Evolutionary conservation across 2,329 filamentous ascomycete genomes (phyloP).

Genomic region (Diplodia corticola): DNA sequence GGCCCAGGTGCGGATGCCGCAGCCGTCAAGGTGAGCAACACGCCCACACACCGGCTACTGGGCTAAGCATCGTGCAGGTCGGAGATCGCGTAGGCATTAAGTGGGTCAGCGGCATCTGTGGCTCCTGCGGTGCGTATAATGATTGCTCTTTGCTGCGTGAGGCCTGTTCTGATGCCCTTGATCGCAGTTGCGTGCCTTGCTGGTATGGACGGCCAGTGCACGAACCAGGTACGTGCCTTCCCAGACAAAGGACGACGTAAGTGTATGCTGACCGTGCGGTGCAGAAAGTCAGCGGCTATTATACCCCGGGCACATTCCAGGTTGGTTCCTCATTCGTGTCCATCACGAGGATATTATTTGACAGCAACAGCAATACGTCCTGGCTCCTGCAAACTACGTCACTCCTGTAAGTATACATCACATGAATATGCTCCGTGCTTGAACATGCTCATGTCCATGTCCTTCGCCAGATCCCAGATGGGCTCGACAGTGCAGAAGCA

Average conservation of each 20-base stretch:
- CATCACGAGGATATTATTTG: neutral
- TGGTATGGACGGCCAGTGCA: constrained; percentile 57
- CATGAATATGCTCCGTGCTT: neutral
- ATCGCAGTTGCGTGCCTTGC: constrained; percentile 51
- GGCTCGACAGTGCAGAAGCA: constrained; percentile 59
- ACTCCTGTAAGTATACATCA: constrained; percentile 60
- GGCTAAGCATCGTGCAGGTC: constrained; percentile 35
- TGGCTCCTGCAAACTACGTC: constrained; percentile 66
- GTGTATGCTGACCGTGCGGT: neutral
- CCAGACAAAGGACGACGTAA: neutral
- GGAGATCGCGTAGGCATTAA: constrained; percentile 71
- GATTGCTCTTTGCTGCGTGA: neutral
- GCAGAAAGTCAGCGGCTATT: constrained; percentile 62
- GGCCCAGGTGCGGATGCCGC: constrained; percentile 59
- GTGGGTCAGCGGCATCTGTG: constrained; percentile 62
- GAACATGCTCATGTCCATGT: neutral
- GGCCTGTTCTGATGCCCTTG: neutral
- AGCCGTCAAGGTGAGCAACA: constrained; percentile 49
- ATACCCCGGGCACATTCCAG: constrained; percentile 68
- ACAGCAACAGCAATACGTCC: constrained; percentile 59
- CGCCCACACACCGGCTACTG: no score
- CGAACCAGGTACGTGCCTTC: constrained; percentile 41
- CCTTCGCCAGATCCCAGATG: constrained; percentile 54
- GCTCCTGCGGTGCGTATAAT: constrained; percentile 35
- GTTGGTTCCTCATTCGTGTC: neutral